Percentiles rank a stretch among this genome's conserved stretches.
Evolutionary conservation across 2,329 filamentous ascomycete species (phyloP).

Genomic region (Monosporascus sp.): DNA sequence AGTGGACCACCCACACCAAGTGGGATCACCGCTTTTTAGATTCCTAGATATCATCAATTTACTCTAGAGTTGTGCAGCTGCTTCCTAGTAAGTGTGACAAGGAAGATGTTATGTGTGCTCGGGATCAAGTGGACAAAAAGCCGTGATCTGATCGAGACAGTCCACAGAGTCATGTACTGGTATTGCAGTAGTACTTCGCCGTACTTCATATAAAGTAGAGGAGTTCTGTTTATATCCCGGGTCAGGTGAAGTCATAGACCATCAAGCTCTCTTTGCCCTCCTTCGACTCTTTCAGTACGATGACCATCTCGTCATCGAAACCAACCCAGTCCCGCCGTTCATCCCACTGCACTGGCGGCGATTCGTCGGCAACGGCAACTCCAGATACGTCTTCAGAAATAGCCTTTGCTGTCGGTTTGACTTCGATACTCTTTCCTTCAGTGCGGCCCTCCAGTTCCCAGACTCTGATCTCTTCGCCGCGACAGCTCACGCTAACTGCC

Average conservation of each 20-base stretch:
- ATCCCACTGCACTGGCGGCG: slow-evolving; percentile 29
- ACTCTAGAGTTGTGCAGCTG: too few species aligned
- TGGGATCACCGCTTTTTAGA: too few species aligned
- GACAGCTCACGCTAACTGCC: slow-evolving; percentile 79
- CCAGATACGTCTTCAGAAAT: slow-evolving; percentile 14
- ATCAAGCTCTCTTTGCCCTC: slow-evolving; percentile 68
- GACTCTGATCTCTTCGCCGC: slow-evolving; percentile 74
- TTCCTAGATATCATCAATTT: too few species aligned
- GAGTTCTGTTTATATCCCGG: slow-evolving; percentile 23
- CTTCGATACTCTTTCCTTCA: slow-evolving; percentile 43
- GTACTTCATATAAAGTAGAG: too few species aligned
- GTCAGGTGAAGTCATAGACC: slow-evolving; percentile 75
- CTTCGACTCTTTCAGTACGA: slow-evolving; percentile 68
- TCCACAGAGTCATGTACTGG: too few species aligned
- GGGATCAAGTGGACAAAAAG: too few species aligned
- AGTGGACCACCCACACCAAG: too few species aligned
- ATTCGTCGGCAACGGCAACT: not conserved
- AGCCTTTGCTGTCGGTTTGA: slow-evolving; percentile 35
- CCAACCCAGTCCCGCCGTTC: slow-evolving; percentile 64
- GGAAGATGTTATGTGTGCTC: too few species aligned
- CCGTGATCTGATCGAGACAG: too few species aligned
- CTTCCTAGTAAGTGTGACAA: too few species aligned
- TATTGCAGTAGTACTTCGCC: too few species aligned
- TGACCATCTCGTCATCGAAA: slow-evolving; percentile 89
- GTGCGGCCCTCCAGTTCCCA: slow-evolving; percentile 82